Evolutionary conservation across 2,329 filamentous ascomycete genomes (phyloP), one percentile per base, ranked within the genome.

Genomic region (Epichloe scottii): DNA sequence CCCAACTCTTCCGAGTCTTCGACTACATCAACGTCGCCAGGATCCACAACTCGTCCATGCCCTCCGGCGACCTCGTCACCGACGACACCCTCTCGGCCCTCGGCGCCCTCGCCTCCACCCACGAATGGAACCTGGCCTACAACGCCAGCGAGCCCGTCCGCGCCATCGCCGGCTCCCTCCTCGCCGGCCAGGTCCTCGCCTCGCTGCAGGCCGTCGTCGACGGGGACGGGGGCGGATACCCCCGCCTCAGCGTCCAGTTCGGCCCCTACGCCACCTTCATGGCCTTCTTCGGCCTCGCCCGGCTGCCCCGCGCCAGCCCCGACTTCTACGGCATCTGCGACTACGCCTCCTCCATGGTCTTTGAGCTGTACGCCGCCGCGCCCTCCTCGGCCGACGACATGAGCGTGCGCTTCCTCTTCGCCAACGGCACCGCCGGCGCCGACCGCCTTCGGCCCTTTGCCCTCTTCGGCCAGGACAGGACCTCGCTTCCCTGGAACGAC

Each of bases 71-170:
- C 48, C 72, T 87, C 44, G 75, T 90, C 54, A 84, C 81, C 45
- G 59, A 71, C 38, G 69, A 73, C 2, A 76, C 77, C 26, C 71
- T 88, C 51, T 63, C 71, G 58, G 79, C 85, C 63, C 77, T 93
- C 51, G 76, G 78, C 58, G 76, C 77, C n/a, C 79, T 93, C 34
- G 89, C 90, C 58, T 82, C 90, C 63, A 71, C 73, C 53, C 87
- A 93, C 66, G 86, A 96, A 66, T 95, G 79, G 73, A 84, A 83
- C 61, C 80, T 93, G 14, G 87, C 87, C 49, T 94, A 85, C 78
- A 91, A 94, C 70, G 68, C 71, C 56, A 85, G 81, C 68, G 87
- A 90, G 60, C 71, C 76, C 43, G 72, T 77, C 57, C 76, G 79
- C 49, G 75, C 79, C 58, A 73, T 84, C 56, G 71, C 75, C 3